phyloP scores from a whole-genome alignment of 2,329 filamentous ascomycete genomes.

The Colletotrichum tofieldiae region DNA sequence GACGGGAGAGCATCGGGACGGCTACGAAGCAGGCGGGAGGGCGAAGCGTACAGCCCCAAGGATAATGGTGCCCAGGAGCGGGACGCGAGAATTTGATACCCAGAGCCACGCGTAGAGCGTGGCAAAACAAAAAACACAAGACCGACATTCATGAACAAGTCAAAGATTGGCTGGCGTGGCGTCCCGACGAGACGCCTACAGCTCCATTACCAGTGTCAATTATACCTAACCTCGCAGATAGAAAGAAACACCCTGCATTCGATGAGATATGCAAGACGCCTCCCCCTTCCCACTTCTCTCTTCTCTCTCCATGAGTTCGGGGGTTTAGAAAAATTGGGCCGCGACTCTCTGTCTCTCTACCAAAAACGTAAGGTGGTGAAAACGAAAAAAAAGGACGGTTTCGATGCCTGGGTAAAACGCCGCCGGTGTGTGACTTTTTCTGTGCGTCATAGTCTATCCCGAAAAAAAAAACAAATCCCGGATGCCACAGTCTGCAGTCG shows the following conservation, averaged over 20 bases:
- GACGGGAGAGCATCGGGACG: background rate
- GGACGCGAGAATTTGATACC: conserved; percentile 8
- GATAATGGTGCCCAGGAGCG: background rate
- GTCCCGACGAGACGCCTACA: conserved; percentile 12
- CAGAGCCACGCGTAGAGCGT: conserved; percentile 5
- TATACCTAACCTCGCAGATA: conserved; percentile 20
- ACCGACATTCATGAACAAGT: background rate
- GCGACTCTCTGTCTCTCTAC: conserved; percentile 20
- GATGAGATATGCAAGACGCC: conserved; percentile 37
- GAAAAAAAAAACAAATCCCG: conserved; percentile 26
- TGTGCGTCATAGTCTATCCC: conserved; percentile 42
- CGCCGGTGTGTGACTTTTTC: conserved; percentile 36
- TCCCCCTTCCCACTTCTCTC: conserved; percentile 4
- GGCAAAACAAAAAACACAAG: background rate
- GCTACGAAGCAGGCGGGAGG: background rate
- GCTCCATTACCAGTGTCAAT: conserved; percentile 23
- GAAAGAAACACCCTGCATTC: conserved; percentile 8
- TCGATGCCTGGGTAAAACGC: conserved; percentile 41
- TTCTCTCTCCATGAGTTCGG: conserved; percentile 6
- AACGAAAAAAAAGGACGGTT: background rate
- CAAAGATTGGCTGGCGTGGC: background rate
- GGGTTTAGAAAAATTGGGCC: conserved; percentile 16
- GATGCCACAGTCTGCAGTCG: conserved; percentile 35
- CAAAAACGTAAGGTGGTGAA: conserved; percentile 15
- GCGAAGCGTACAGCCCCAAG: background rate